Evolutionary conservation across 257 asterid genomes (phyloP), one percentile per base, ranked within the genome.

Genomic region (Solanum paucissectum): DNA sequence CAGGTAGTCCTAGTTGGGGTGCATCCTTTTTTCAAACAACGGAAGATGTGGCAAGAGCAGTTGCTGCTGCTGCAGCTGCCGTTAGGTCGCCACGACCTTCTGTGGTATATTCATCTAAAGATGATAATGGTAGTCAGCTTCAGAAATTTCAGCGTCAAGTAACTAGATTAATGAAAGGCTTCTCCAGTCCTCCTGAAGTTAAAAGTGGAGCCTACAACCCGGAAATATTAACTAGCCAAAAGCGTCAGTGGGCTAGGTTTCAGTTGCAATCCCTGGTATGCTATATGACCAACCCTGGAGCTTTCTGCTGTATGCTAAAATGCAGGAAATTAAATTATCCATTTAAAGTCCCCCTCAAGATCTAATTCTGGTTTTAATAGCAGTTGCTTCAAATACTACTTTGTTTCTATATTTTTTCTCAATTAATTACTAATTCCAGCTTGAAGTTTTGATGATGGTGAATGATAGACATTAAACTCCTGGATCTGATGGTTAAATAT

Each of bases 231-330:
- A 97, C 99, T 44, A 97, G 98, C 93, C 99, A 94, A 91, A 97
- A 97, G 87, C 98, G 99, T 44, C 99, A 97, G 92, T 97, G 99
- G 99, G 98, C 99, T 83, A 94, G 90, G 94, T 93, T 95, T 91
- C 99, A 97, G 89, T 87, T 94, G 94, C 99, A 96, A 91, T 92
- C 94, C 89, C 93, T 95, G 98, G 99, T 97, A 92, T 38, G 95
- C 68, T 87, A 89, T 92, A 18, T 49, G 42, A 40, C 44, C 33
- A 29, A 49, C 6, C 69, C 69, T 82, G 29, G 86, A 29, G 16
- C 44, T 29, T 81, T 29, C 37, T 86, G 7, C 49, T 69, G 20
- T 87, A 9, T n/a, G 77, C 38, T 86, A 9, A n/a, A 66, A 29
- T 83, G 69, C 69, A 49, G 29, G 32, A 49, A 49, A 82, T 32